Evolutionary conservation across 345 rosid species (phyloP).

Genomic region (Salix exigua): DNA sequence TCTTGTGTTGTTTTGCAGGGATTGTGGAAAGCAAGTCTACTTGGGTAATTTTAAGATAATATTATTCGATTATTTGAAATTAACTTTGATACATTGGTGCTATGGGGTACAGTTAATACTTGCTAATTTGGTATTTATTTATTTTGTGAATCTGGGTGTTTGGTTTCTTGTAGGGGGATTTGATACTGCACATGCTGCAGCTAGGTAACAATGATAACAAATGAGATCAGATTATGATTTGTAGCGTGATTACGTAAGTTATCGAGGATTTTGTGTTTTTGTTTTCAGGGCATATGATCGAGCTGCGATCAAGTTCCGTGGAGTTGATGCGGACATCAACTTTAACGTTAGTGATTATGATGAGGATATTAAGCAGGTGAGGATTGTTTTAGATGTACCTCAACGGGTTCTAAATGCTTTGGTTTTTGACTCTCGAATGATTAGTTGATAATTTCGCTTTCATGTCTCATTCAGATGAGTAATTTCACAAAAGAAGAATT

Average conservation of each 20-base stretch:
- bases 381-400: constrained; percentile 1
- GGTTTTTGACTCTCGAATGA: neutral
- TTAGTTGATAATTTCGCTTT: neutral
- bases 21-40: constrained; percentile 82
- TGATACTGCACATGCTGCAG: constrained; percentile 85
- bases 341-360: constrained; percentile 55
- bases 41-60: constrained; percentile 39
- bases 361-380: constrained; percentile 67
- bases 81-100: neutral
- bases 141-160: neutral
- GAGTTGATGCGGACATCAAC: constrained; percentile 79
- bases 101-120: neutral
- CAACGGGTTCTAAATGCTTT: neutral
- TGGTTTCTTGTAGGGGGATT: constrained; percentile 59
- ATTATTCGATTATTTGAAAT: neutral
- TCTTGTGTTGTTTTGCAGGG: constrained; percentile 45
- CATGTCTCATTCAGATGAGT: constrained; percentile 42
- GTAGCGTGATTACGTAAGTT: neutral
- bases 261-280: neutral
- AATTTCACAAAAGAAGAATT: constrained; percentile 65
- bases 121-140: neutral
- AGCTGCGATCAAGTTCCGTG: constrained; percentile 81
- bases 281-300: constrained; percentile 73
- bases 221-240: neutral
- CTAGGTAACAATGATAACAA: constrained; percentile 47